Conservation (phyloP, 352 stramenopile genomes). For the Phytophthora macrochlamydospora region DNA sequence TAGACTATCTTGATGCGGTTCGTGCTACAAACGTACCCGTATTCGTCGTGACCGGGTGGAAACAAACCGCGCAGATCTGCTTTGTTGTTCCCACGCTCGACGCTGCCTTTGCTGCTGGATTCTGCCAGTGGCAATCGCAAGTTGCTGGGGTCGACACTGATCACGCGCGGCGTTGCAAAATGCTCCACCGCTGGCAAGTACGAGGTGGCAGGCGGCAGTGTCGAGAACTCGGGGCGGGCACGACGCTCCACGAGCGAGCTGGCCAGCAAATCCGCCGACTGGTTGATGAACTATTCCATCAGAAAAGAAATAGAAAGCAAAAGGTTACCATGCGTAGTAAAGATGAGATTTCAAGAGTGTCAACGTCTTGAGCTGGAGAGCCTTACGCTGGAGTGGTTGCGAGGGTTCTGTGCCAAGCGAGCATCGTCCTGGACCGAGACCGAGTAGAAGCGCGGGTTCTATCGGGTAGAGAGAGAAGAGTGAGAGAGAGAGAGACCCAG, state of each 20-base stretch:
- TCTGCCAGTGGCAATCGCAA: constrained; percentile 26
- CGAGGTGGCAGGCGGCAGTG: constrained; percentile 35
- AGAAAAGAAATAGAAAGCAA: constrained; percentile 1
- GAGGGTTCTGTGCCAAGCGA: constrained; percentile 58
- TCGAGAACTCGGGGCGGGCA: constrained; percentile 58
- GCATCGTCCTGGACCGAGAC: constrained; percentile 52
- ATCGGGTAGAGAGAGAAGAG: background rate
- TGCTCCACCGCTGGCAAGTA: constrained; percentile 47
- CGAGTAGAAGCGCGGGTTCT: constrained; percentile 82
- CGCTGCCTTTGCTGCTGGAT: constrained; percentile 7
- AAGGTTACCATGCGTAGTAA: too few relatives aligned
- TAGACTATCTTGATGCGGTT: background rate
- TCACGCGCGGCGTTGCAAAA: constrained; percentile 47
- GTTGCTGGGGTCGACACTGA: constrained; percentile 58
- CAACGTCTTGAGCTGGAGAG: background rate
- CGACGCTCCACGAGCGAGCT: constrained; percentile 59
- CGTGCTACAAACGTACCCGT: constrained; percentile 36
- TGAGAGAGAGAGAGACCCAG: constrained; percentile 8
- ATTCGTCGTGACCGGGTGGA: constrained; percentile 39
- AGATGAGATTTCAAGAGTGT: too few relatives aligned
- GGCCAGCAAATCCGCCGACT: constrained; percentile 57
- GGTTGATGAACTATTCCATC: constrained; percentile 66
- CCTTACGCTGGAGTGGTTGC: constrained; percentile 78
- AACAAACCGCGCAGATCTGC: constrained; percentile 20
- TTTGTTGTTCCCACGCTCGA: constrained; percentile 16